These are phyloP conservation scores for Nicotiana tabacum DNA, from an alignment of 257 asterid species.

Conservation along the genomic window DNA sequence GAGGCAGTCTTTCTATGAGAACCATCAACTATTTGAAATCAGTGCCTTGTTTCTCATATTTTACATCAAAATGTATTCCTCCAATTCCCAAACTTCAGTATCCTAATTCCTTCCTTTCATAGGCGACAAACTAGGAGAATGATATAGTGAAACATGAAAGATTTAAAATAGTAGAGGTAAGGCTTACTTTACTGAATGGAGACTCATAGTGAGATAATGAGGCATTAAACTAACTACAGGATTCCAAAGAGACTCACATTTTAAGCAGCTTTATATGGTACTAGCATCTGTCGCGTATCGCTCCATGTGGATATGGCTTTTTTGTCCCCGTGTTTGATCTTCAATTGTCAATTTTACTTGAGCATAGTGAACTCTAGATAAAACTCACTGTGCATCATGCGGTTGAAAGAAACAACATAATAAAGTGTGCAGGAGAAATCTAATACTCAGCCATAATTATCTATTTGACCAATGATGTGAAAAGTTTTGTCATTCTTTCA, in stretches of 20 bases:
- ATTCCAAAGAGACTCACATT: neutral
- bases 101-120: neutral
- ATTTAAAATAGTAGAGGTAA: neutral
- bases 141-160: neutral
- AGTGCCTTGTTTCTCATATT: neutral
- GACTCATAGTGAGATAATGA: neutral
- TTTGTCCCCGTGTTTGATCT: neutral
- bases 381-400: neutral
- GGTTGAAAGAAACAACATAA: neutral
- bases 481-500: neutral
- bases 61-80: neutral
- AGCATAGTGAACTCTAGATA: neutral
- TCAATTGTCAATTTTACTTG: neutral
- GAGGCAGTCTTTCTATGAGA: neutral
- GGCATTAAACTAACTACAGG: neutral
- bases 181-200: neutral
- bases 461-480: neutral
- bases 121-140: neutral
- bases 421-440: neutral
- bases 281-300: neutral
- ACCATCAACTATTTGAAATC: neutral
- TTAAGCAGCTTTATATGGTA: neutral
- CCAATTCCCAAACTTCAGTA: neutral
- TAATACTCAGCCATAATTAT: neutral
- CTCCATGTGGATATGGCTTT: neutral